Percentiles rank a stretch among this genome's conserved stretches.
Conservation (phyloP, 2,329 filamentous ascomycete species). For the Venturiaceae sp. region DNA sequence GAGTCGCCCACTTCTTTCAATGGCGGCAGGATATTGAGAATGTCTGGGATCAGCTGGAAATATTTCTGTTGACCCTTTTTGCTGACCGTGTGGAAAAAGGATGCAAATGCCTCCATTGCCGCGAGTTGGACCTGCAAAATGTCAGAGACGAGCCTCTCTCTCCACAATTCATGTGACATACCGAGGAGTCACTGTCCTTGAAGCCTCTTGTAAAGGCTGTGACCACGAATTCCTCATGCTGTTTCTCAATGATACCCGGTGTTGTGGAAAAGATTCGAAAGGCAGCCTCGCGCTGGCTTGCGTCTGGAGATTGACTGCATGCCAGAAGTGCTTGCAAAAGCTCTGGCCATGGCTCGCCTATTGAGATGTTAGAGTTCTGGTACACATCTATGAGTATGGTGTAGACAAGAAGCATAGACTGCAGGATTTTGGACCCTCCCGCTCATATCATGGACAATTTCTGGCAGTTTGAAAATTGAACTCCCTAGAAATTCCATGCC, state of each 20-base stretch:
- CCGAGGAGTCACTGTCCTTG: constrained; percentile 73
- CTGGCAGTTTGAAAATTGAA: no score
- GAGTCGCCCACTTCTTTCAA: constrained; percentile 88
- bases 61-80: constrained; percentile 89
- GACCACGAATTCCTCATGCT: constrained; percentile 85
- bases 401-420: not conserved
- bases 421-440: not conserved
- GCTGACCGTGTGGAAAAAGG: constrained; percentile 83
- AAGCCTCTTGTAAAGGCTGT: constrained; percentile 87
- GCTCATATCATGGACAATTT: not conserved
- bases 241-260: constrained; percentile 88
- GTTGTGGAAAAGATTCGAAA: constrained; percentile 95
- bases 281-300: constrained; percentile 79
- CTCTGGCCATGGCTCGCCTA: constrained; percentile 82
- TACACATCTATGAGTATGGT: not conserved
- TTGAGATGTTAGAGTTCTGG: constrained; percentile 10
- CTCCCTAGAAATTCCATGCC: no score
- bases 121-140: constrained; percentile 68
- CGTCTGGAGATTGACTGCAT: constrained; percentile 75
- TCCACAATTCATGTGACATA: constrained; percentile 31
- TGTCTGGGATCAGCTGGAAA: constrained; percentile 75
- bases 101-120: constrained; percentile 92
- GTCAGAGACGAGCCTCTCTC: constrained; percentile 11
- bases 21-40: constrained; percentile 88
- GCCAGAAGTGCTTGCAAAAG: constrained; percentile 79